Evolutionary conservation across 352 stramenopile species (phyloP).

Genomic region (Pythium scleroteichum): DNA sequence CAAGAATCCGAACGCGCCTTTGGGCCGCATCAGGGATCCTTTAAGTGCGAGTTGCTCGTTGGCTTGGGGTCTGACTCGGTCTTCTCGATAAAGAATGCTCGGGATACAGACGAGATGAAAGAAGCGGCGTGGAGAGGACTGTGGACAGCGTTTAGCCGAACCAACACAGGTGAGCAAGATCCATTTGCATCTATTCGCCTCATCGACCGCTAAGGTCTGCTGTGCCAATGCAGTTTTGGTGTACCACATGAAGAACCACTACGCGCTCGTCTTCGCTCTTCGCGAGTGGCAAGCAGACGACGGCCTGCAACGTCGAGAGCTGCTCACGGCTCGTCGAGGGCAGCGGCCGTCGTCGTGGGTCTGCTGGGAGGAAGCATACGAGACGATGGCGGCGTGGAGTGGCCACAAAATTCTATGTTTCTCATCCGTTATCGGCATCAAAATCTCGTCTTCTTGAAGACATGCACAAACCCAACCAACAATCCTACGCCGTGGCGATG

Average conservation of each 20-base stretch:
- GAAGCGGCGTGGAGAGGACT: conserved; percentile 22
- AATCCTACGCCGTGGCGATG: conserved; percentile 44
- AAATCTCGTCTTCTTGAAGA: not conserved
- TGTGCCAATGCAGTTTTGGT: conserved; percentile 32
- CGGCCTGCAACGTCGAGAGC: conserved; percentile 25
- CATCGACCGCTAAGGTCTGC: not conserved
- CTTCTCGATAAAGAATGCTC: not conserved
- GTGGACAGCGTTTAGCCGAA: conserved; percentile 21
- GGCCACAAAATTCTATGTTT: conserved; percentile 66
- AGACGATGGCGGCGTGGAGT: conserved; percentile 56
- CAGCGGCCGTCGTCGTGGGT: conserved; percentile 68
- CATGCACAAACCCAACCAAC: too few relatives aligned
- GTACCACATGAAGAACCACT: conserved; percentile 83
- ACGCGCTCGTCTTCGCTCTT: conserved; percentile 68
- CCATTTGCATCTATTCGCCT: not conserved
- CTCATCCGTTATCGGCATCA: conserved; percentile 7
- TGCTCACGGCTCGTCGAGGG: conserved; percentile 63
- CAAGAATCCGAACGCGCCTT: conserved; percentile 2
- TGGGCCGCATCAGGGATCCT: not conserved
- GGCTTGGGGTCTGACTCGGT: not conserved
- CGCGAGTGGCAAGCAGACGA: conserved; percentile 41
- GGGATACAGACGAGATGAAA: conserved; percentile 19
- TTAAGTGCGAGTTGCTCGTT: conserved; percentile 15
- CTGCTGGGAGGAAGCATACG: conserved; percentile 47
- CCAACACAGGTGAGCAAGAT: conserved; percentile 6